Base-by-base conservation (phyloP, 345 rosid genomes). In the Sisymbrium altissimum region DNA sequence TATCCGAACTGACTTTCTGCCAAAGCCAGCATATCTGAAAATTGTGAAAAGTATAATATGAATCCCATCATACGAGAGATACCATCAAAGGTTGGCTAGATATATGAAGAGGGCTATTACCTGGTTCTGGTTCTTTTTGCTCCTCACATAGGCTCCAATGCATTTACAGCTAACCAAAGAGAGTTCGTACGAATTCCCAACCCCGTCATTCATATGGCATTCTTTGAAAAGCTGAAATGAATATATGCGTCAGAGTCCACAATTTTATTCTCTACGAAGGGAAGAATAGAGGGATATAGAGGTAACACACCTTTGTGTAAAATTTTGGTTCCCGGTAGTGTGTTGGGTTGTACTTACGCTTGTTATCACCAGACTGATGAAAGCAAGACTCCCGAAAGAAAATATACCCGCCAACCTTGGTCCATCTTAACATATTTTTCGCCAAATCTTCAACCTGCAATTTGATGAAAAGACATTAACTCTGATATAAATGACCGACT, bases 331-430 rank as follows among this genome's bases (percentile, higher is more conserved):
- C 99, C 30, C 97, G 93, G 80, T 95, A 95, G 82, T 90, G 99
- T 55, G 99, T 86, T 52, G 98, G 99, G 77, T 90, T 90, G 68
- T 66, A 53, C 79, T 90, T 95, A 33, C 96, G 78, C 79, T 87
- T 90, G 70, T 82, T 79, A 80, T 92, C 99, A 71, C 97, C 98
- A 61, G 99, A 95, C 80, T 84, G 98, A 81, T 92, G 94, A 76
- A 95, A 90, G 78, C 99, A 95, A 60, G 98, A 89, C 84, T 95
- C 99, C 71, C 98, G 81, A 75, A 95, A 92, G 88, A 95, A 95
- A 68, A 95, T 87, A 75, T 72, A 81, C 9, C 99, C 98, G 1
- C 97, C 98, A 46, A 82, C 86, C 84, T 86, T 95, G n/a, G 93
- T 76, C 99, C 97, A 95, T 68, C 81, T 83, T 54, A 87, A 68